Conservation (phyloP, 345 rosid species). For the Euphorbia peplus region DNA sequence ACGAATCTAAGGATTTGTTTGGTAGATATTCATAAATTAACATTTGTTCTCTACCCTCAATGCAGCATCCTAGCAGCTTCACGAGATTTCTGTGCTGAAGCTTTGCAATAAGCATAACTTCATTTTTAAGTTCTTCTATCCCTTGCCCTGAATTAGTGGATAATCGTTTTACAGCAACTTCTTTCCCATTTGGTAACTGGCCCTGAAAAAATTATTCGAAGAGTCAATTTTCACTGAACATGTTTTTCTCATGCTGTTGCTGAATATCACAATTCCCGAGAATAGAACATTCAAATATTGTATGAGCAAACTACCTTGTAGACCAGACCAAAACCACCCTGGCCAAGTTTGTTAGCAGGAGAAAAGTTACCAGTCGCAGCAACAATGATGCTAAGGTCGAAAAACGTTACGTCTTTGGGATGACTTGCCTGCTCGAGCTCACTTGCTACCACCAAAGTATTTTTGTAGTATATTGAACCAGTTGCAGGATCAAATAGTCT, state of each 20-base stretch:
- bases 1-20: constrained; percentile 20
- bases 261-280: not conserved
- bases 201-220: not conserved
- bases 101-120: constrained; percentile 9
- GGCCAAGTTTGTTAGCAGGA: constrained; percentile 28
- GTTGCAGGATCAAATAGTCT: not conserved
- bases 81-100: constrained; percentile 14
- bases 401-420: constrained; percentile 4
- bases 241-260: not conserved
- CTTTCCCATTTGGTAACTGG: not conserved
- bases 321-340: constrained; percentile 43
- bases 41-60: constrained; percentile 3
- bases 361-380: constrained; percentile 37
- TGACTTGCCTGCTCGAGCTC: not conserved
- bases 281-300: not conserved
- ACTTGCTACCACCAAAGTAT: too few species aligned
- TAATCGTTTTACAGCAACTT: constrained; percentile 2
- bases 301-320: constrained; percentile 25
- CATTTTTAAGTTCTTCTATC: constrained; percentile 10
- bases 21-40: constrained; percentile 11
- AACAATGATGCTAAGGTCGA: constrained; percentile 14
- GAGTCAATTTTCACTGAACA: not conserved
- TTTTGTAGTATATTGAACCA: not conserved
- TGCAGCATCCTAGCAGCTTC: constrained; percentile 13
- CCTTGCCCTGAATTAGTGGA: constrained; percentile 7